Conservation (phyloP, 257 asterid genomes). For the Paulownia fortunei region DNA sequence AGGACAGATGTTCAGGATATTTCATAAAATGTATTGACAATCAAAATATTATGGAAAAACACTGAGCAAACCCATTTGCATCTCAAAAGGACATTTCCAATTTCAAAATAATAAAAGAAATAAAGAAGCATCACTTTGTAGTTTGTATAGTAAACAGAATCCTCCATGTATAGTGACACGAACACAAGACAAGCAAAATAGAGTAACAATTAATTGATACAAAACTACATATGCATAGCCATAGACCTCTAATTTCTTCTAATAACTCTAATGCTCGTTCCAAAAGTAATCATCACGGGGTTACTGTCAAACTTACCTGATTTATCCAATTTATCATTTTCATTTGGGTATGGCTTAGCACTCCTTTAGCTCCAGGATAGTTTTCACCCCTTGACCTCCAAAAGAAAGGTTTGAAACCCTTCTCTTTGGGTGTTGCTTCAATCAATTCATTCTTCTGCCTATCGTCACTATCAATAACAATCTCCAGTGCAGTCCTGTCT, state of each 20-base stretch:
- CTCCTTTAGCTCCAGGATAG: conserved; percentile 43
- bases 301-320: conserved; percentile 47
- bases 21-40: background rate
- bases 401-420: conserved; percentile 55
- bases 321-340: conserved; percentile 57
- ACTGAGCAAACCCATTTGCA: conserved; percentile 11
- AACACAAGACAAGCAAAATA: background rate
- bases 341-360: conserved; percentile 34
- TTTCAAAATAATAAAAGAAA: background rate
- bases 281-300: background rate
- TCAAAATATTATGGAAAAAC: background rate
- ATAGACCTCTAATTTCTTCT: background rate
- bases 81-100: conserved; percentile 3
- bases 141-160: background rate
- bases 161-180: background rate
- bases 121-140: background rate
- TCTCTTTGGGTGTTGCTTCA: conserved; percentile 70
- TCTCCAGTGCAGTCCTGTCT: conserved; percentile 49
- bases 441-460: conserved; percentile 37
- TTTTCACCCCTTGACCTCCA: conserved; percentile 48
- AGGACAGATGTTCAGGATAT: conserved; percentile 21
- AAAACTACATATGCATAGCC: background rate
- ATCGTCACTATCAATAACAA: conserved; percentile 60
- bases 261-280: background rate
- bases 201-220: background rate